phyloP scores from a whole-genome alignment of 106 monocot genomes.

The Dendrobium catenatum region DNA sequence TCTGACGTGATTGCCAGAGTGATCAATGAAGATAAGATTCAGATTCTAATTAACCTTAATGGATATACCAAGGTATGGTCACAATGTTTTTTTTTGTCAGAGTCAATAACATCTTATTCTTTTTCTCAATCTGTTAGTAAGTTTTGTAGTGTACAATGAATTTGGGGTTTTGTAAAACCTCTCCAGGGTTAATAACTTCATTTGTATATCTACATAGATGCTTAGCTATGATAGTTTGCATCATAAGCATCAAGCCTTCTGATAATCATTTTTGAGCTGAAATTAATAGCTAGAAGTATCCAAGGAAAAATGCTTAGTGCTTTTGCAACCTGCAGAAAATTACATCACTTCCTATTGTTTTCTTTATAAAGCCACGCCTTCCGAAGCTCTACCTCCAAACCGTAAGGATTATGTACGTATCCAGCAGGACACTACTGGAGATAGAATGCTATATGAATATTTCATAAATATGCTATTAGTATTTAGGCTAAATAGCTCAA shows the following conservation, averaged over 20 bases:
- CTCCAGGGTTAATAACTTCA: neutral
- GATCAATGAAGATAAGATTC: slow-evolving; percentile 89
- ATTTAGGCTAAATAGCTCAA: neutral
- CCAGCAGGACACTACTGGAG: neutral
- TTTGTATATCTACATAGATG: neutral
- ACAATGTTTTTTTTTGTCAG: neutral
- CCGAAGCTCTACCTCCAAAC: neutral
- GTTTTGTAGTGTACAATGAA: neutral
- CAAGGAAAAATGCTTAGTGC: neutral
- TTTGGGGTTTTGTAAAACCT: neutral
- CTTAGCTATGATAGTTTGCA: neutral
- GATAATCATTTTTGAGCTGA: neutral
- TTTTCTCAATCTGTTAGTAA: neutral
- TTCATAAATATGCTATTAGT: neutral
- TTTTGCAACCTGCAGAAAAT: neutral
- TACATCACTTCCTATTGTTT: neutral
- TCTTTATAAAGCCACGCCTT: neutral
- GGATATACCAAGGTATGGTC: slow-evolving; percentile 87
- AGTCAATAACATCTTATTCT: neutral
- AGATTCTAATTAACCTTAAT: slow-evolving; percentile 94
- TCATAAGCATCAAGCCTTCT: neutral
- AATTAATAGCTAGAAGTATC: neutral
- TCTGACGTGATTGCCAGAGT: slow-evolving; percentile 82
- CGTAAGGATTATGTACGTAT: neutral
- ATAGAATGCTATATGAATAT: neutral